phyloP scores from a whole-genome alignment of 2,329 filamentous ascomycete species.

The Colletotrichum endophyticum region DNA sequence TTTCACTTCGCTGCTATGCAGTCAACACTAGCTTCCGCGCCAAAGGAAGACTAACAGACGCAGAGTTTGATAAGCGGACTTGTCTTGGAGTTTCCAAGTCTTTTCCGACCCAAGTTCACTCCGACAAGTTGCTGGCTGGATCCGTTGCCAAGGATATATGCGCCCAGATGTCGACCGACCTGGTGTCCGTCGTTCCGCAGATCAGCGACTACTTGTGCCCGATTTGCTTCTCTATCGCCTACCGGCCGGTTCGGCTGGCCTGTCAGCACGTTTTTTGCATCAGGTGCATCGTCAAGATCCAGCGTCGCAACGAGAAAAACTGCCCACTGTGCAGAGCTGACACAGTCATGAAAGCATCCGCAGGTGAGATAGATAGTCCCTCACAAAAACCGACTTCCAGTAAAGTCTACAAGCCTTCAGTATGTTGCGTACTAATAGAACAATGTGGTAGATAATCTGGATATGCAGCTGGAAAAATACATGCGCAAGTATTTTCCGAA shows the following conservation, averaged over 20 bases:
- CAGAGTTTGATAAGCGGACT: constrained; percentile 88
- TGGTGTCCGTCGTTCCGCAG: constrained; percentile 78
- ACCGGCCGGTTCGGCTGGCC: constrained; percentile 77
- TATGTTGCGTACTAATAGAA: neutral
- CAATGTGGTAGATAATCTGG: constrained; percentile 66
- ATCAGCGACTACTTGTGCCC: constrained; percentile 86
- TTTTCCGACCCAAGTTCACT: constrained; percentile 64
- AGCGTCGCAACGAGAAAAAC: constrained; percentile 68
- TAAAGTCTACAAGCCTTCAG: neutral
- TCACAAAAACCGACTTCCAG: neutral
- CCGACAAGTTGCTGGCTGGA: constrained; percentile 66
- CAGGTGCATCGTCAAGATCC: constrained; percentile 80
- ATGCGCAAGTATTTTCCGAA: constrained; percentile 78
- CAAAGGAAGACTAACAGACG: neutral
- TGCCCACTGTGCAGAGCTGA: constrained; percentile 80
- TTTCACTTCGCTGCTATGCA: neutral
- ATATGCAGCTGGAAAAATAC: constrained; percentile 70
- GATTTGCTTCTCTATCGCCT: constrained; percentile 80
- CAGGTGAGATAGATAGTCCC: constrained; percentile 50
- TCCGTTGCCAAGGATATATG: constrained; percentile 78
- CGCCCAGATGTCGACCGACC: constrained; percentile 72
- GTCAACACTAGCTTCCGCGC: neutral
- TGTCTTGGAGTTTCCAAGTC: constrained; percentile 70
- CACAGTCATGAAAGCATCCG: constrained; percentile 73
- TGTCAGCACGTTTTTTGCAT: constrained; percentile 86